Conservation (phyloP, 148 eudicot genomes). For the Chenopodium suecicum region DNA sequence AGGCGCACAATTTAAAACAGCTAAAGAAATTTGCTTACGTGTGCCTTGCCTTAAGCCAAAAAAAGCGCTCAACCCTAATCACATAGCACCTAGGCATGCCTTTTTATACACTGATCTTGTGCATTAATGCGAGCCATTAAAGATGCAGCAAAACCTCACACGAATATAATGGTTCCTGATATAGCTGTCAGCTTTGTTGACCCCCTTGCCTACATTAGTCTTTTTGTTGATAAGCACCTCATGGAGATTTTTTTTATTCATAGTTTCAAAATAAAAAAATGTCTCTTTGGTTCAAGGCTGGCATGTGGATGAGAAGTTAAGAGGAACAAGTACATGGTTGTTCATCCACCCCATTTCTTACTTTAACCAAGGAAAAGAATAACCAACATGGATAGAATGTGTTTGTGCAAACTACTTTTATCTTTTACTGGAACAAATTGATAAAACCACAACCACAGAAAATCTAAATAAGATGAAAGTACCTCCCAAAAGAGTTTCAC, state of each 20-base stretch:
- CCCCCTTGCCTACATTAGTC: background rate
- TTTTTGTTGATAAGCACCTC: background rate
- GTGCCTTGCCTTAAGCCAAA: no score
- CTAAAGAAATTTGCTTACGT: no score
- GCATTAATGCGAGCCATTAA: background rate
- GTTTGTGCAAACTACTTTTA: background rate
- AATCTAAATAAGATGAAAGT: constrained; percentile 12
- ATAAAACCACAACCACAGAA: background rate
- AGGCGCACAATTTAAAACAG: no score
- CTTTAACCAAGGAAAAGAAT: background rate
- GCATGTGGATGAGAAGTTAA: background rate
- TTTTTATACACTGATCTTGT: no score
- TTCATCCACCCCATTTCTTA: background rate
- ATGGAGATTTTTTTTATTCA: background rate
- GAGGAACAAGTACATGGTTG: constrained; percentile 4
- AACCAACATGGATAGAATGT: background rate
- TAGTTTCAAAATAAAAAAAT: background rate
- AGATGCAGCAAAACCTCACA: background rate
- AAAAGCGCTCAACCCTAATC: no score
- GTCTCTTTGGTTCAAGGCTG: background rate
- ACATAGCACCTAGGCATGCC: no score
- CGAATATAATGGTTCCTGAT: background rate
- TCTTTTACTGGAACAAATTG: background rate
- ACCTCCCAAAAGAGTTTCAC: constrained; percentile 98
- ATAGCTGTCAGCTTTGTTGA: background rate